phyloP scores from a whole-genome alignment of 2,329 filamentous ascomycete genomes.

The Aspergillus felis region DNA sequence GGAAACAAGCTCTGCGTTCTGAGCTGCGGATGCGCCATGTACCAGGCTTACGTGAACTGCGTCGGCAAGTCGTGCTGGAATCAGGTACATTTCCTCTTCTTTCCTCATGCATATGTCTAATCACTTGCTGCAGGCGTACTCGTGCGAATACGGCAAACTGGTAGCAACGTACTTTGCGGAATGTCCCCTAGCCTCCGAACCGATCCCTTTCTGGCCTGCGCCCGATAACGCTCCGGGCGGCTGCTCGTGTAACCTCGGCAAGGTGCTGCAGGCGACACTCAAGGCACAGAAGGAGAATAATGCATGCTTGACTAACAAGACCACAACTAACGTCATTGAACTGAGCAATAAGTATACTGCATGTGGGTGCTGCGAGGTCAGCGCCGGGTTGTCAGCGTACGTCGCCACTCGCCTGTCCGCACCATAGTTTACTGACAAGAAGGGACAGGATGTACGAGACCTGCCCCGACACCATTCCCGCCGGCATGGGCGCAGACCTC shows the following conservation, averaged over 20 bases:
- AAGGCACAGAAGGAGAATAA: conserved; percentile 13
- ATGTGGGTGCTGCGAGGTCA: conserved; percentile 35
- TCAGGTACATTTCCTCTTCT: conserved; percentile 17
- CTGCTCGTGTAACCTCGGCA: conserved; percentile 38
- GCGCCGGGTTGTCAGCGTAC: conserved; percentile 34
- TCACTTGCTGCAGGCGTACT: neutral
- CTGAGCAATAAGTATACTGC: conserved; percentile 22
- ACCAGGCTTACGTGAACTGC: conserved; percentile 32
- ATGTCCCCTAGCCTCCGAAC: conserved; percentile 26
- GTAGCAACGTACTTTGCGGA: neutral
- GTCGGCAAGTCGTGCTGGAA: conserved; percentile 40
- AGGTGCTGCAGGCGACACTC: conserved; percentile 20
- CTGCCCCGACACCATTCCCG: conserved; percentile 29
- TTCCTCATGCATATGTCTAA: neutral
- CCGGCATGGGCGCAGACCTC: conserved; percentile 4
- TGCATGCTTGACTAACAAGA: conserved; percentile 18
- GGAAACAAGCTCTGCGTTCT: conserved; percentile 19
- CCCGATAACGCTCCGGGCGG: conserved; percentile 31
- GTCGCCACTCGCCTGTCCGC: neutral
- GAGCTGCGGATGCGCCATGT: conserved; percentile 20
- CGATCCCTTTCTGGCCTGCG: conserved; percentile 38
- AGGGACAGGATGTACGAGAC: conserved; percentile 24
- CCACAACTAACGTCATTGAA: conserved; percentile 15
- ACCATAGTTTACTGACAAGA: neutral
- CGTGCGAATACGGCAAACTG: neutral